Percentiles rank a stretch among this genome's conserved stretches.
Conservation (phyloP, 768 basidiomycete genomes). For the Fomitopsis pulvina region DNA sequence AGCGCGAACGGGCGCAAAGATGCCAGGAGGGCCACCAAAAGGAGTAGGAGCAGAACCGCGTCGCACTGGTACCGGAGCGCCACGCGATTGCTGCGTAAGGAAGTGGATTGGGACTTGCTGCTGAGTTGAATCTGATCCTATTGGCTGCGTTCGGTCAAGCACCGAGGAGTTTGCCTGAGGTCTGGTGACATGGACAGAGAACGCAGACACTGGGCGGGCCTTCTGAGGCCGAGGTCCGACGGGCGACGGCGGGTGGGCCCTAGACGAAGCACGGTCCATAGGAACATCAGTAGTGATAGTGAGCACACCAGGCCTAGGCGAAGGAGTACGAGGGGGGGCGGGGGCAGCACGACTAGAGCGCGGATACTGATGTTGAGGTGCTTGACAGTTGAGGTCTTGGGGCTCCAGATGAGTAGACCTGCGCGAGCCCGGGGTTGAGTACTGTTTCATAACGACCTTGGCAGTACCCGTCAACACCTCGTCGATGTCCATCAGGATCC, state of each 20-base stretch:
- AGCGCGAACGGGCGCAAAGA: neutral
- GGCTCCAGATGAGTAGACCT: neutral
- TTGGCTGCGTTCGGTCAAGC: neutral
- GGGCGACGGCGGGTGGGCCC: constrained; percentile 42
- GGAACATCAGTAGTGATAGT: constrained; percentile 10
- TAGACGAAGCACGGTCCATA: constrained; percentile 22
- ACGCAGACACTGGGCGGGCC: constrained; percentile 16
- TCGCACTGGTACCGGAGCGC: neutral
- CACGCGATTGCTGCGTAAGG: neutral
- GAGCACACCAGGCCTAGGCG: constrained; percentile 15
- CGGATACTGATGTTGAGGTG: constrained; percentile 9
- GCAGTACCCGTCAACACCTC: constrained; percentile 21
- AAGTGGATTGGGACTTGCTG: neutral
- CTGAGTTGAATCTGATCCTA: neutral
- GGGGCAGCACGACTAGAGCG: constrained; percentile 23
- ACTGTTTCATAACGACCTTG: constrained; percentile 33
- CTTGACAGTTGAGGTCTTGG: constrained; percentile 7
- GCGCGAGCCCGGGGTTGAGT: constrained; percentile 33
- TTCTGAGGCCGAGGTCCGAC: constrained; percentile 40
- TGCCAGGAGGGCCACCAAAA: neutral
- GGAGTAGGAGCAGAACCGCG: neutral
- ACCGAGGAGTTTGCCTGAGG: neutral
- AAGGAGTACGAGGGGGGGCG: constrained; percentile 24
- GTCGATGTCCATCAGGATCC: constrained; percentile 34
- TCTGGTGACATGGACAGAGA: neutral